Conservation (phyloP, 371 early-diverging fungal genomes). For the Coemansia sp. region DNA sequence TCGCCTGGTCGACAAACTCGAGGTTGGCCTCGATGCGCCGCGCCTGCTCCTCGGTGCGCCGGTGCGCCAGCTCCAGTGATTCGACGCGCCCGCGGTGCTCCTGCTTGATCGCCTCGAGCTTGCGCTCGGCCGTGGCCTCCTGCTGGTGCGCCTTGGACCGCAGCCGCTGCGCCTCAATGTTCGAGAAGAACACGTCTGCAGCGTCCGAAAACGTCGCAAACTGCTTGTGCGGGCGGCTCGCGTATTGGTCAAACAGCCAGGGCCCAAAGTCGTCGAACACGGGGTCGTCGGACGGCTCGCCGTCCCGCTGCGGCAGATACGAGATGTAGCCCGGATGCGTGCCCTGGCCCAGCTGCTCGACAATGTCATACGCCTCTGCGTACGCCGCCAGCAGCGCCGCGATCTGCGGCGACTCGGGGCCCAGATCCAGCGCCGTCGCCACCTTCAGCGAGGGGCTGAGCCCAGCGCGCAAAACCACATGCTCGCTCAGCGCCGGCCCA, state of each 20-base stretch:
- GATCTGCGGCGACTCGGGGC: conserved; percentile 35
- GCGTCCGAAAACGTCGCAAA: conserved; percentile 77
- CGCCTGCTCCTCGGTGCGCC: conserved; percentile 68
- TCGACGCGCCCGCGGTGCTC: conserved; percentile 80
- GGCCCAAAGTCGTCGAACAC: conserved; percentile 90
- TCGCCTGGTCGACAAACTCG: conserved; percentile 81
- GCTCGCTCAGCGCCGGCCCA: conserved; percentile 89
- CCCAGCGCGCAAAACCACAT: conserved; percentile 69
- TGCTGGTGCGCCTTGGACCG: conserved; percentile 66
- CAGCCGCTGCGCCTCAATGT: conserved; percentile 85
- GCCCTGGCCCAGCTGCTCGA: conserved; percentile 27
- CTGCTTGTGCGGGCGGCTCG: conserved; percentile 55
- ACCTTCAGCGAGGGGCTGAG: conserved; percentile 64
- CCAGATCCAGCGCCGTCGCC: conserved; percentile 40
- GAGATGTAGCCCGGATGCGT: conserved; percentile 51
- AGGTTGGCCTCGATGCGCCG: conserved; percentile 80
- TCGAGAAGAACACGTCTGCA: conserved; percentile 90
- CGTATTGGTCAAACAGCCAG: conserved; percentile 72
- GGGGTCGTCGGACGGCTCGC: conserved; percentile 50
- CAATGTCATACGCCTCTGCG: conserved; percentile 50
- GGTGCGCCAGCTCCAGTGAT: conserved; percentile 67
- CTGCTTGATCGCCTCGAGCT: conserved; percentile 75
- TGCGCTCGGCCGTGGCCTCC: conserved; percentile 78
- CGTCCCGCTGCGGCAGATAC: conserved; percentile 5
- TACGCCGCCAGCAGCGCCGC: conserved; percentile 49